Conservation (phyloP, 2,329 filamentous ascomycete species). For the Daldinia sp. region DNA sequence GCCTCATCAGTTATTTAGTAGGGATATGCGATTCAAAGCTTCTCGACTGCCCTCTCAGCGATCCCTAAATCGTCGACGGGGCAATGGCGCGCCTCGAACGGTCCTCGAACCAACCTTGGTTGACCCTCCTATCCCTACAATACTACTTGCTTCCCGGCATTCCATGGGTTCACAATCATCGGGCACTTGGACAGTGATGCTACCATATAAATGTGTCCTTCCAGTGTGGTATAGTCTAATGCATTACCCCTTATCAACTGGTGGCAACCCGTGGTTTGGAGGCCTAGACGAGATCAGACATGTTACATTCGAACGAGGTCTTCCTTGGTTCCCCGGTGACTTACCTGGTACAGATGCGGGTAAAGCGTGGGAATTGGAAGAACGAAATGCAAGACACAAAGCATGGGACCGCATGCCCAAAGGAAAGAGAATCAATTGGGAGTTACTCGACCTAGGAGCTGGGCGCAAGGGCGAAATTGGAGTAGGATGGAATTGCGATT, state of each 20-base stretch:
- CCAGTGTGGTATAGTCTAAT: slow-evolving; percentile 89
- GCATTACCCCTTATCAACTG: slow-evolving; percentile 82
- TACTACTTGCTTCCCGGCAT: slow-evolving; percentile 73
- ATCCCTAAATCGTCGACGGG: slow-evolving; percentile 81
- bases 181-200: slow-evolving; percentile 83
- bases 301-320: slow-evolving; percentile 80
- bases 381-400: slow-evolving; percentile 69
- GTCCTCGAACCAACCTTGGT: slow-evolving; percentile 66
- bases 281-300: slow-evolving; percentile 85
- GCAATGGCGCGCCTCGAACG: slow-evolving; percentile 71
- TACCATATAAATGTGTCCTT: slow-evolving; percentile 90
- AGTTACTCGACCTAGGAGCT: slow-evolving; percentile 77
- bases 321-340: slow-evolving; percentile 89
- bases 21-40: slow-evolving; percentile 73
- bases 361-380: slow-evolving; percentile 78
- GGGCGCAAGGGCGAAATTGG: slow-evolving; percentile 86
- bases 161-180: slow-evolving; percentile 63
- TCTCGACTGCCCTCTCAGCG: slow-evolving; percentile 79
- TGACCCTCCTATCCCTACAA: slow-evolving; percentile 83
- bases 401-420: slow-evolving; percentile 84
- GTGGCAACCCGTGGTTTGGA: slow-evolving; percentile 84
- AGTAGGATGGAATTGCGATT: slow-evolving; percentile 84
- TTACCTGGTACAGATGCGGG: slow-evolving; percentile 84
- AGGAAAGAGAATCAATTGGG: slow-evolving; percentile 82
- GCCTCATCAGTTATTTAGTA: slow-evolving; percentile 73